Evolutionary conservation across 2,329 filamentous ascomycete species (phyloP).

Genomic region (Bipolaris victoriae): DNA sequence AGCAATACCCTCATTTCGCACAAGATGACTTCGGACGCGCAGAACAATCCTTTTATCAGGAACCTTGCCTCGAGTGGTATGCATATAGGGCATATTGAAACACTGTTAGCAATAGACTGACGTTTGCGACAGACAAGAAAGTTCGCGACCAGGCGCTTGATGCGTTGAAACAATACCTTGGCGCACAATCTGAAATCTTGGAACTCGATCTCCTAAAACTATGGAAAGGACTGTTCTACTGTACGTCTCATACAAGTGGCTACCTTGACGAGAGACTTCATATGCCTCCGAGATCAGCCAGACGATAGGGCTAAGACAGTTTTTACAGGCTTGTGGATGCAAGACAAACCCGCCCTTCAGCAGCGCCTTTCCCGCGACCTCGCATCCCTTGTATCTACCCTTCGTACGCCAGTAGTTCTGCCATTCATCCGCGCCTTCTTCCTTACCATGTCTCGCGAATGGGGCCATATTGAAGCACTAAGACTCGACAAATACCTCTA

Average conservation of each 20-base stretch:
- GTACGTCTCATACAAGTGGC: constrained; percentile 49
- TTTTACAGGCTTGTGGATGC: constrained; percentile 78
- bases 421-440: constrained; percentile 59
- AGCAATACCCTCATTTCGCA: constrained; percentile 1
- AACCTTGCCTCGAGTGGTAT: constrained; percentile 83
- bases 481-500: constrained; percentile 90
- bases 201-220: constrained; percentile 80
- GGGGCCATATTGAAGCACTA: constrained; percentile 57
- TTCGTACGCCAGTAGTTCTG: constrained; percentile 56
- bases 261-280: background rate
- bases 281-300: background rate
- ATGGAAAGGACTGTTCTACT: constrained; percentile 94
- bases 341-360: constrained; percentile 85
- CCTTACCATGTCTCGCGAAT: constrained; percentile 59
- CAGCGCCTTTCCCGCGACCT: constrained; percentile 82
- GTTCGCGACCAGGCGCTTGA: constrained; percentile 77
- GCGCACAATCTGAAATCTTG: constrained; percentile 65
- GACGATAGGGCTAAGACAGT: constrained; percentile 13
- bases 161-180: constrained; percentile 79
- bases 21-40: constrained; percentile 48
- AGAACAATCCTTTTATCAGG: constrained; percentile 74
- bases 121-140: constrained; percentile 68
- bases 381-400: constrained; percentile 68
- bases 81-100: constrained; percentile 30
- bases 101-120: constrained; percentile 6